A percentile compares a stretch with the other conserved stretches of the same genome.
These are phyloP conservation scores for Stachybotrys chartarum DNA, from an alignment of 2,329 filamentous ascomycete genomes.

Conservation along the genomic window DNA sequence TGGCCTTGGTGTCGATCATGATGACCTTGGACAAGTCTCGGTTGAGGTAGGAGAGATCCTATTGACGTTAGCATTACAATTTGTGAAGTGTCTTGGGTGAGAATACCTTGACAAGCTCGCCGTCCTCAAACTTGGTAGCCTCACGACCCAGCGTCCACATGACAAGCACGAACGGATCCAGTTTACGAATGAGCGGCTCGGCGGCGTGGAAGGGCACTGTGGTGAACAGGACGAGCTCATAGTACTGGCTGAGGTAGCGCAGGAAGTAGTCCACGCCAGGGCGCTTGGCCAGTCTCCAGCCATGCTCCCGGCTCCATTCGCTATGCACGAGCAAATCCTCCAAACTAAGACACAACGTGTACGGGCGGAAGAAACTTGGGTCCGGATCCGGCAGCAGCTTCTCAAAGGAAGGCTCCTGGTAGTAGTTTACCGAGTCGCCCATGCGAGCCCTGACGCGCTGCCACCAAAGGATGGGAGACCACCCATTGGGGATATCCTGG, in stretches of 20 bases:
- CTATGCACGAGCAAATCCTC: conserved; percentile 93
- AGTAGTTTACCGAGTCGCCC: conserved; percentile 75
- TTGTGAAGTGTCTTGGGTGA: background rate
- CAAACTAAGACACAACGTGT: conserved; percentile 85
- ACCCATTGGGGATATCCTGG: conserved; percentile 70
- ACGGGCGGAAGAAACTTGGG: conserved; percentile 73
- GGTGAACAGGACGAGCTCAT: conserved; percentile 95
- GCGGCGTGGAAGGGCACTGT: conserved; percentile 76
- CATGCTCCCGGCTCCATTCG: conserved; percentile 89
- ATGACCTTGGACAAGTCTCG: conserved; percentile 93
- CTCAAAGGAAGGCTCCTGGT: conserved; percentile 90
- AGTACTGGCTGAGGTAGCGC: conserved; percentile 94
- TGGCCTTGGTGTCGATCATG: conserved; percentile 79
- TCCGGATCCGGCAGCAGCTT: conserved; percentile 84
- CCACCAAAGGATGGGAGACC: conserved; percentile 70
- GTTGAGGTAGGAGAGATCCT: conserved; percentile 98
- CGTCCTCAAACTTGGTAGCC: conserved; percentile 94
- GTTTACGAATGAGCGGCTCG: conserved; percentile 82
- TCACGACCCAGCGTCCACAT: conserved; percentile 93
- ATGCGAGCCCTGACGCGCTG: conserved; percentile 70
- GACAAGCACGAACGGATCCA: conserved; percentile 92
- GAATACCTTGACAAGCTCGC: conserved; percentile 87
- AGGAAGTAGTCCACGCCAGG: conserved; percentile 97
- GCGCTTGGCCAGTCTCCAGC: conserved; percentile 91
- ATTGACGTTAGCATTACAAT: conserved; percentile 9